These are phyloP conservation scores for Gynostemma pentaphyllum DNA, from an alignment of 306 rosid species.

Conservation along the genomic window DNA sequence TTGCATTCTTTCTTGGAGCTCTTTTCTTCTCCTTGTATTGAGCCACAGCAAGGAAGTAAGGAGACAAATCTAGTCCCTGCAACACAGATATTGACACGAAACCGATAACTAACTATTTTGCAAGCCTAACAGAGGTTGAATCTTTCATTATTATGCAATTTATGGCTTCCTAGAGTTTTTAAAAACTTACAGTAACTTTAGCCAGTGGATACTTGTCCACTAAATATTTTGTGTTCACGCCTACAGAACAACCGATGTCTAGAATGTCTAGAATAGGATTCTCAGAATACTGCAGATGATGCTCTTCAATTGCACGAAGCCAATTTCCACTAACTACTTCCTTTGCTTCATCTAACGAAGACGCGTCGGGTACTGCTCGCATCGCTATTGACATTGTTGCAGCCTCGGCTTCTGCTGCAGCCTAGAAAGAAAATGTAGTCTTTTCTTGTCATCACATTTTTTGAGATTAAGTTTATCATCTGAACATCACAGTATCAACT, in stretches of 20 bases:
- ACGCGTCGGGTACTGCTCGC: slow-evolving; percentile 38
- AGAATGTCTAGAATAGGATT: slow-evolving; percentile 37
- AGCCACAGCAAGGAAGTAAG: slow-evolving; percentile 58
- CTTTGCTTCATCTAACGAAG: slow-evolving; percentile 41
- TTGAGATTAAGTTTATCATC: too few relatives aligned
- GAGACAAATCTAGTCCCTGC: slow-evolving; percentile 66
- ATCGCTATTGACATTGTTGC: slow-evolving; percentile 49
- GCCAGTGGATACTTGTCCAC: slow-evolving; percentile 46
- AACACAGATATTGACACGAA: slow-evolving; percentile 8
- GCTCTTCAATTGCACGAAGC: slow-evolving; percentile 44
- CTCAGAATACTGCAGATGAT: slow-evolving; percentile 31
- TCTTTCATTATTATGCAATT: not conserved
- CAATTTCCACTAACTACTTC: slow-evolving; percentile 38
- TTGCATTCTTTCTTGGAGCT: slow-evolving; percentile 25
- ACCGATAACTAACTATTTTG: not conserved
- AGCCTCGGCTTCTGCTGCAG: slow-evolving; percentile 69
- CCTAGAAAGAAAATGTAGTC: slow-evolving; percentile 23
- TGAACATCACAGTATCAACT: not conserved
- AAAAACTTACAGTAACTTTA: slow-evolving; percentile 34
- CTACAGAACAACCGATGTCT: slow-evolving; percentile 54
- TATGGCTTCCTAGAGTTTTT: too few relatives aligned
- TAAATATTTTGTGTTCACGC: slow-evolving; percentile 44
- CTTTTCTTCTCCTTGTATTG: slow-evolving; percentile 39
- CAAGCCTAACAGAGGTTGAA: not conserved
- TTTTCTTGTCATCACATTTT: not conserved